These are phyloP conservation scores for Monosporascus ibericus DNA, from an alignment of 2,329 filamentous ascomycete genomes.

Conservation along the genomic window DNA sequence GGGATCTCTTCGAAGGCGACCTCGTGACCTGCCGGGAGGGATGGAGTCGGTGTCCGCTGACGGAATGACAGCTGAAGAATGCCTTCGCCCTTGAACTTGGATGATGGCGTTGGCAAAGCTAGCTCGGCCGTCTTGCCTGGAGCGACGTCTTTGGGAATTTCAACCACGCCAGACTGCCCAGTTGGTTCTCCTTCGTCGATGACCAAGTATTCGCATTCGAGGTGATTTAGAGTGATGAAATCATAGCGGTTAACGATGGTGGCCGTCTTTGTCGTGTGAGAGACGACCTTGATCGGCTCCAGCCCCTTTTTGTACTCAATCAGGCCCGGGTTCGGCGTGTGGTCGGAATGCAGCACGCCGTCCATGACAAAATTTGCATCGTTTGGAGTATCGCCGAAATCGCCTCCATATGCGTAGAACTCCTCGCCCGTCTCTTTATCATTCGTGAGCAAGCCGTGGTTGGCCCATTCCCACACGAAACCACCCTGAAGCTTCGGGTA, in stretches of 20 bases:
- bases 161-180: conserved; percentile 14
- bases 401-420: conserved; percentile 49
- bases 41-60: conserved; percentile 14
- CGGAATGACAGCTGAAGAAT: conserved; percentile 21
- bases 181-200: conserved; percentile 20
- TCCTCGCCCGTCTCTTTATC: conserved; percentile 32
- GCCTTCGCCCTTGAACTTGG: conserved; percentile 12
- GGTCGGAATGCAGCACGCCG: conserved; percentile 40
- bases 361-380: conserved; percentile 50
- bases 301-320: conserved; percentile 40
- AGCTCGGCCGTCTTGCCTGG: conserved; percentile 22
- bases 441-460: conserved; percentile 42
- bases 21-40: conserved; percentile 20
- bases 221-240: conserved; percentile 33
- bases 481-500: conserved; percentile 55
- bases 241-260: conserved; percentile 35
- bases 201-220: conserved; percentile 26
- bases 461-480: conserved; percentile 56
- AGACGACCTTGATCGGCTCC: conserved; percentile 38
- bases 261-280: conserved; percentile 24
- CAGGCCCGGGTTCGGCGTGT: conserved; percentile 38
- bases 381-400: conserved; percentile 52
- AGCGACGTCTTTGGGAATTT: conserved; percentile 18
- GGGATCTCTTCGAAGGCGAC: conserved; percentile 23
- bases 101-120: conserved; percentile 6